These are phyloP conservation scores for Saccharata proteae DNA, from an alignment of 2,329 filamentous ascomycete genomes.

Conservation along the genomic window DNA sequence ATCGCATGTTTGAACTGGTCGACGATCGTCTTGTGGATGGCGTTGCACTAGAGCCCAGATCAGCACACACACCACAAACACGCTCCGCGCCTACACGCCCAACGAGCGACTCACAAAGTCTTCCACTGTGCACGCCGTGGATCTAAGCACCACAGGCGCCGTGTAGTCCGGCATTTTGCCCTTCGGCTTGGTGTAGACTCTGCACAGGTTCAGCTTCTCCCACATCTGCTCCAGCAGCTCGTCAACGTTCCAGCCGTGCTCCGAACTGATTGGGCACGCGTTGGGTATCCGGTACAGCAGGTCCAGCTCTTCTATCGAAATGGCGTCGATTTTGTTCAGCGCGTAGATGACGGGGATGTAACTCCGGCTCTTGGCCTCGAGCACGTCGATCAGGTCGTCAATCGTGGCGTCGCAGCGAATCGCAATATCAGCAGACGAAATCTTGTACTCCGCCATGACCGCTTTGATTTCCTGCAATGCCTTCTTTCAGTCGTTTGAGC, in stretches of 20 bases:
- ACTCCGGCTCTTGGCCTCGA: conserved; percentile 86
- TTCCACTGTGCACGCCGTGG: conserved; percentile 76
- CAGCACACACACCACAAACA: conserved; percentile 17
- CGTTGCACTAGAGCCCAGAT: conserved; percentile 66
- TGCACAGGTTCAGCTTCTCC: conserved; percentile 84
- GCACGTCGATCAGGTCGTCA: conserved; percentile 89
- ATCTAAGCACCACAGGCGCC: conserved; percentile 76
- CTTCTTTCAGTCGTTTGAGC: conserved; percentile 1
- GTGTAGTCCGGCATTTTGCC: conserved; percentile 88
- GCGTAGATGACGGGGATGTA: conserved; percentile 99
- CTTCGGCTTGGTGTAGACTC: conserved; percentile 98
- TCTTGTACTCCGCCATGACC: conserved; percentile 93
- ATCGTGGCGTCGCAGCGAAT: conserved; percentile 97
- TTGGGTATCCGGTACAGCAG: conserved; percentile 94
- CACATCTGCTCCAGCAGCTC: conserved; percentile 97
- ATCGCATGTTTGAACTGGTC: conserved; percentile 93
- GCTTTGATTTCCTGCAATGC: conserved; percentile 69
- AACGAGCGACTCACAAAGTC: conserved; percentile 66
- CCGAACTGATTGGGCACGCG: conserved; percentile 91
- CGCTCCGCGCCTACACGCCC: conserved; percentile 2
- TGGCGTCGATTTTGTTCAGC: conserved; percentile 97
- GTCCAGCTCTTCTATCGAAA: conserved; percentile 95
- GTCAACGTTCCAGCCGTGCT: conserved; percentile 92
- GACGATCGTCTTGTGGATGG: conserved; percentile 90
- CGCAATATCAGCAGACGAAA: conserved; percentile 91